These are phyloP conservation scores for Phlegmacium glaucopus DNA, from an alignment of 768 basidiomycete species.

Conservation along the genomic window DNA sequence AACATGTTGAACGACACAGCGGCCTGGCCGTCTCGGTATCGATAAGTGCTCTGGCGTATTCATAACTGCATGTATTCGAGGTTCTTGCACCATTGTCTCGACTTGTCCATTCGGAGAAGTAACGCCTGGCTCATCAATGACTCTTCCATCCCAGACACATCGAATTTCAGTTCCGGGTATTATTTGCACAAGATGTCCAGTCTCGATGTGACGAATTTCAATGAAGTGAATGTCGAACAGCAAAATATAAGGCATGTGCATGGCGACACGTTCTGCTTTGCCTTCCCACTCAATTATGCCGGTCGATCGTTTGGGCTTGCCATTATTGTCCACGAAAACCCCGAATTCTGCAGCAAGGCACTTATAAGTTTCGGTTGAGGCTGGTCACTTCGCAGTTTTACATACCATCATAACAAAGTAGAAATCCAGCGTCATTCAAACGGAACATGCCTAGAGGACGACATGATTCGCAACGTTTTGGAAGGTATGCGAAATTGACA, in stretches of 20 bases:
- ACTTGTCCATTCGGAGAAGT: constrained; percentile 44
- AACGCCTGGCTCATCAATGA: constrained; percentile 51
- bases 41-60: constrained; percentile 47
- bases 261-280: constrained; percentile 81
- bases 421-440: constrained; percentile 80
- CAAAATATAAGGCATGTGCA: constrained; percentile 85
- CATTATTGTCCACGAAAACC: constrained; percentile 88
- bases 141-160: constrained; percentile 88
- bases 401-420: constrained; percentile 86
- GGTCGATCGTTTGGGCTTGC: constrained; percentile 71
- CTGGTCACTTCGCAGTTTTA: background rate
- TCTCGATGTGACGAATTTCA: constrained; percentile 82
- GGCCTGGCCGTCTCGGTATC: constrained; percentile 35
- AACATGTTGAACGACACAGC: constrained; percentile 65
- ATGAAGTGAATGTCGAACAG: constrained; percentile 89
- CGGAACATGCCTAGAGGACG: constrained; percentile 90
- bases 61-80: constrained; percentile 85
- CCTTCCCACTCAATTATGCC: constrained; percentile 94
- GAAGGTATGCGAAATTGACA: constrained; percentile 57
- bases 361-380: constrained; percentile 1
- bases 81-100: constrained; percentile 70
- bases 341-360: constrained; percentile 69
- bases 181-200: constrained; percentile 77
- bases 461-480: constrained; percentile 78
- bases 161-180: constrained; percentile 78